Conservation (phyloP, 1,139 yeast genomes). For the Candida sp. region DNA sequence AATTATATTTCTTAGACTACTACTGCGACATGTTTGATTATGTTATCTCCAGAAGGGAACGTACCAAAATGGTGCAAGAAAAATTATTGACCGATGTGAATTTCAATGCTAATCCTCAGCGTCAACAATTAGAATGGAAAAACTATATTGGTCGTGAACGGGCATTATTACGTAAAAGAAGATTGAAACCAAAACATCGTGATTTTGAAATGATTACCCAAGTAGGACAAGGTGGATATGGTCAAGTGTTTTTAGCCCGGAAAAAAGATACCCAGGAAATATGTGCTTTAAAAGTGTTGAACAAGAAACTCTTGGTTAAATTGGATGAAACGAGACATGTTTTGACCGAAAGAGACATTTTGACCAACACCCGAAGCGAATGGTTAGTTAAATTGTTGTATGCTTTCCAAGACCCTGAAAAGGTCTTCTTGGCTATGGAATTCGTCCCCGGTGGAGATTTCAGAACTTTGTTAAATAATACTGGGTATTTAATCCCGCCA, state of each 20-base stretch:
- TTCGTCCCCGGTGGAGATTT: slow-evolving; percentile 99
- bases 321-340: slow-evolving; percentile 96
- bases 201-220: slow-evolving; percentile 97
- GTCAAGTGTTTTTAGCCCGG: slow-evolving; percentile 92
- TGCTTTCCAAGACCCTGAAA: slow-evolving; percentile 92
- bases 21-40: slow-evolving; percentile 97
- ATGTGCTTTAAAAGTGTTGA: slow-evolving; percentile 91
- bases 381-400: slow-evolving; percentile 94
- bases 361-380: slow-evolving; percentile 91
- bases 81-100: slow-evolving; percentile 48
- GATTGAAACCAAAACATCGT: slow-evolving; percentile 89
- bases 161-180: slow-evolving; percentile 78
- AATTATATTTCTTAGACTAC: slow-evolving; percentile 83
- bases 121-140: slow-evolving; percentile 72
- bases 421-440: slow-evolving; percentile 96
- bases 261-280: slow-evolving; percentile 94
- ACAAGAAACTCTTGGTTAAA: slow-evolving; percentile 81
- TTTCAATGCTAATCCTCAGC: slow-evolving; percentile 30
- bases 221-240: slow-evolving; percentile 99
- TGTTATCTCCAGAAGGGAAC: slow-evolving; percentile 80
- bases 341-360: slow-evolving; percentile 91
- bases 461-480: slow-evolving; percentile 88
- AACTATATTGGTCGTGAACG: slow-evolving; percentile 83
- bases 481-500: slow-evolving; percentile 89
- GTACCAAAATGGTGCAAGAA: slow-evolving; percentile 64